Evolutionary conservation across 768 basidiomycete genomes (phyloP).

Genomic region (Butyriboletus loyo): DNA sequence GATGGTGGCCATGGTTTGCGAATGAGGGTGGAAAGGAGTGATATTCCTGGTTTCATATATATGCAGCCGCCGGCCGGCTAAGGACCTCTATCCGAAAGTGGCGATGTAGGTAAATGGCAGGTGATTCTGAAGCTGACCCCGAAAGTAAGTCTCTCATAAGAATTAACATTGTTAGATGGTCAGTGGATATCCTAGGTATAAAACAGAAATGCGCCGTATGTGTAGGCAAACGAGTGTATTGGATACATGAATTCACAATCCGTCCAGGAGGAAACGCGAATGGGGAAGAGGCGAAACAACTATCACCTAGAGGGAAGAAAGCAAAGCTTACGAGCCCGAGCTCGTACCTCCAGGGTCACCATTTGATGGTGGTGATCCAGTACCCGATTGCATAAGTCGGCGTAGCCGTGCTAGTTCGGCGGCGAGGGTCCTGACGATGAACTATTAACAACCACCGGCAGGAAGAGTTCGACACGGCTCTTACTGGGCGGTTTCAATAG

Average conservation of each 20-base stretch:
- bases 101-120: not conserved
- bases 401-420: constrained; percentile 66
- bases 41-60: constrained; percentile 1
- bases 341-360: constrained; percentile 10
- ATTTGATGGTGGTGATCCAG: constrained; percentile 28
- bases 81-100: not conserved
- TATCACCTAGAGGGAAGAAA: not conserved
- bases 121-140: not conserved
- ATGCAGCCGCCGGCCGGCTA: not conserved
- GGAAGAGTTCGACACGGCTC: constrained; percentile 18
- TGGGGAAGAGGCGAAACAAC: constrained; percentile 3
- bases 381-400: constrained; percentile 65
- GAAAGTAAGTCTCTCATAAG: not conserved
- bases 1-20: constrained; percentile 48
- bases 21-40: not conserved
- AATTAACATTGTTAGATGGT: constrained; percentile 11
- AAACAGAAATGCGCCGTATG: constrained; percentile 23
- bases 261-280: constrained; percentile 19
- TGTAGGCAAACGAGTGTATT: constrained; percentile 28
- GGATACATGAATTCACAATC: constrained; percentile 31
- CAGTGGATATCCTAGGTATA: constrained; percentile 26
- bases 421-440: constrained; percentile 46
- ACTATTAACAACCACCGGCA: not conserved
- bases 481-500: constrained; percentile 61
- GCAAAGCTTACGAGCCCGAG: constrained; percentile 11